Conservation (phyloP, 495 filamentous ascomycete genomes). For the Delitschia confertaspora region DNA sequence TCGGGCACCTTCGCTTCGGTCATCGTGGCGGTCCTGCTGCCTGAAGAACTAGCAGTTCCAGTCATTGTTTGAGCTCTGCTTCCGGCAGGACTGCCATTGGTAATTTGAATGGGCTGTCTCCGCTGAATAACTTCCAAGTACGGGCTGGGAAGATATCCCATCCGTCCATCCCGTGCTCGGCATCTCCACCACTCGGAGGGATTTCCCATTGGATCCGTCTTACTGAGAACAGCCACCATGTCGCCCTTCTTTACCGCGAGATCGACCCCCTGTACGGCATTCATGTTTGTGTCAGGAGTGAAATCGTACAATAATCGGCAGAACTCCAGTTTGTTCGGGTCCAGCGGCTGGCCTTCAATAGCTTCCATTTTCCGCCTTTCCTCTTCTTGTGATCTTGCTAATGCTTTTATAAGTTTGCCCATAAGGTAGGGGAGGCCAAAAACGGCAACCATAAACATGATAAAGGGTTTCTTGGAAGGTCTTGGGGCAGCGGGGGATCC, state of each 20-base stretch:
- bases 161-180: slow-evolving; percentile 77
- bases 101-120: slow-evolving; percentile 48
- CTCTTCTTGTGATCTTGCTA: slow-evolving; percentile 76
- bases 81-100: slow-evolving; percentile 40
- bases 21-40: slow-evolving; percentile 35
- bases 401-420: slow-evolving; percentile 79
- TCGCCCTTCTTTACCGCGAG: slow-evolving; percentile 91
- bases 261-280: slow-evolving; percentile 58
- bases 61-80: slow-evolving; percentile 36
- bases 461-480: slow-evolving; percentile 85
- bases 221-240: slow-evolving; percentile 86
- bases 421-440: slow-evolving; percentile 95
- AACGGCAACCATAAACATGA: slow-evolving; percentile 89
- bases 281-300: slow-evolving; percentile 53
- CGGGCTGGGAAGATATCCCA: slow-evolving; percentile 81
- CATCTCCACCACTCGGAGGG: slow-evolving; percentile 96
- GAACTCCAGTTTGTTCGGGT: slow-evolving; percentile 87
- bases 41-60: slow-evolving; percentile 36
- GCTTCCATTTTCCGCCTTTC: slow-evolving; percentile 52
- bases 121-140: slow-evolving; percentile 80
- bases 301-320: slow-evolving; percentile 93
- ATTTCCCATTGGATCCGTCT: slow-evolving; percentile 85
- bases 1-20: slow-evolving; percentile 47
- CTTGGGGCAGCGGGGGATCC: slow-evolving; percentile 48
- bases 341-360: slow-evolving; percentile 47